Base-by-base conservation (phyloP, 352 stramenopile genomes). In the Thraustotheca clavata region DNA sequence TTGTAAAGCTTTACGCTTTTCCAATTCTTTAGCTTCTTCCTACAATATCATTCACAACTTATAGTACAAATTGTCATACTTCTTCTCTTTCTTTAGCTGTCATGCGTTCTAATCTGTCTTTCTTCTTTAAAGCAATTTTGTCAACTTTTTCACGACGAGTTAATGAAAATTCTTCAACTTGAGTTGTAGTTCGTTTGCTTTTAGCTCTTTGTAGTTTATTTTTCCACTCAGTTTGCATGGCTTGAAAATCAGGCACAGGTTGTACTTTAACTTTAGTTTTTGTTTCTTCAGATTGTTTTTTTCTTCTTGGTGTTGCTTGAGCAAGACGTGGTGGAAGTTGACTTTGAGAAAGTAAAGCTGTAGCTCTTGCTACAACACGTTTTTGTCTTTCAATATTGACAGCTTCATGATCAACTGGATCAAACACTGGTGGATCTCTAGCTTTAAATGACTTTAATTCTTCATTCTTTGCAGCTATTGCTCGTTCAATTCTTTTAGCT, bases 241-340 rank as follows among this genome's bases (percentile, higher is more conserved):
- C 67, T 8, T 79, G 70, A 66, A 90, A 91, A 62, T 91, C 71
- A 0, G 81, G 81, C 16, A 88, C 81, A 1, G 76, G 67, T 60
- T 85, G 84, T 6, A 75, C 69, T 20, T 73, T 75, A 20, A 52
- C 59, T 33, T 40, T 49, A 36, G 39, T 49, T 26, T 3, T 24
- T 26, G 22, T 29, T 27, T 34, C 18, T 29, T 27, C 20, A 4
- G 43, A 46, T n/a, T 33, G 26, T 18, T 22, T 32, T 46, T 18
- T 18, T 22, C 39, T 68, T 29, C 14, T 50, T 3, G 31, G 54
- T 36, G 27, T 50, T 6, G n/a, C 24, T 32, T 67, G 4, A 14
- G 47, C 40, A 76, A 90, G 85, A 4, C 79, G 71, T 38, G 75
- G 62, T 4, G 81, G 79, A 2, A 90, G 59, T 50, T 78, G 69